Evolutionary conservation across 2,329 filamentous ascomycete species (phyloP).

Genomic region (Fusarium sterilihyphosum): DNA sequence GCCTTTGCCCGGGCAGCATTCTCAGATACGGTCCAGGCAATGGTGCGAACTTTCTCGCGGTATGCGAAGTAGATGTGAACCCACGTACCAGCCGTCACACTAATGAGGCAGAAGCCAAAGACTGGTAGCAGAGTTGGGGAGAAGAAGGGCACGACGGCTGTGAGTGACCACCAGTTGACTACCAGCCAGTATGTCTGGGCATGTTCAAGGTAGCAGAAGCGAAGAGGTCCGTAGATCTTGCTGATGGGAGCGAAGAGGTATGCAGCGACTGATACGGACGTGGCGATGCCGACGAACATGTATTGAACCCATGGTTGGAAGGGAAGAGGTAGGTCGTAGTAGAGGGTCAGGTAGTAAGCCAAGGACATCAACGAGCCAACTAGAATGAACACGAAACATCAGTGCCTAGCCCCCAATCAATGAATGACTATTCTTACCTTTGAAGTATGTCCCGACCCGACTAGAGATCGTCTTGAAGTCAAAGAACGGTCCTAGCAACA

Average conservation of each 20-base stretch:
- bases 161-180: constrained; percentile 26
- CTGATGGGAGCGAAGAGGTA: constrained; percentile 19
- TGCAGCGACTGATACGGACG: not conserved
- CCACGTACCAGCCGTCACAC: constrained; percentile 16
- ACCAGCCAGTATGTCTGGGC: constrained; percentile 27
- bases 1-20: constrained; percentile 17
- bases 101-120: constrained; percentile 4
- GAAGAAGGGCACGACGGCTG: constrained; percentile 18
- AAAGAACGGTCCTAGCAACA: constrained; percentile 3
- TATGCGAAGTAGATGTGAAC: constrained; percentile 17
- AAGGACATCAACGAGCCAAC: constrained; percentile 17
- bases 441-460: constrained; percentile 16
- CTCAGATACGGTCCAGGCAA: not conserved
- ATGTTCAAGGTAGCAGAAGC: constrained; percentile 30
- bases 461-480: constrained; percentile 9
- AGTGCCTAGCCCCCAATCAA: fast-evolving
- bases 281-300: not conserved
- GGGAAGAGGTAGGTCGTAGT: constrained; percentile 14
- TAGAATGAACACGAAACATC: not conserved
- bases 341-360: constrained; percentile 10
- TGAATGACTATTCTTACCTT: not conserved
- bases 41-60: constrained; percentile 8
- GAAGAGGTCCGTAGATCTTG: constrained; percentile 22
- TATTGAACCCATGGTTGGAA: constrained; percentile 20
- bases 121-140: constrained; percentile 1